Conservation (phyloP, 306 rosid genomes). For the Calophaca sinica region DNA sequence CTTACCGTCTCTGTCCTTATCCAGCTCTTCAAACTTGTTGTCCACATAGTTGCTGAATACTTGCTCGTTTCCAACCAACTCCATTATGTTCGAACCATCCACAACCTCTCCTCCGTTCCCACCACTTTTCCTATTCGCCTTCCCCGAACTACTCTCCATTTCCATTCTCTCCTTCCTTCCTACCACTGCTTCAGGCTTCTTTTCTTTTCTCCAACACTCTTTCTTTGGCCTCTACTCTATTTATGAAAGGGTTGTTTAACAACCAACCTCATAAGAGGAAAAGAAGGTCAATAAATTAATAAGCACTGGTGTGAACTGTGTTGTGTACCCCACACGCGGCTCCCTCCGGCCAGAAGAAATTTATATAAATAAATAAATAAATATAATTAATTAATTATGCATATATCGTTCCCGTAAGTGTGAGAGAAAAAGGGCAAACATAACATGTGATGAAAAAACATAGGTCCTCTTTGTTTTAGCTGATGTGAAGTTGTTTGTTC, state of each 20-base stretch:
- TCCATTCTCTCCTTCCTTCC: no score
- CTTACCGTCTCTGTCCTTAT: slow-evolving; percentile 82
- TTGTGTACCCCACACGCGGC: slow-evolving; percentile 46
- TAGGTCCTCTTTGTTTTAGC: slow-evolving; percentile 40
- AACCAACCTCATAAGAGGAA: no score
- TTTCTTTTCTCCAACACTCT: no score
- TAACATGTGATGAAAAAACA: slow-evolving; percentile 47
- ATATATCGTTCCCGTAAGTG: background rate
- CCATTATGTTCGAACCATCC: slow-evolving; percentile 94
- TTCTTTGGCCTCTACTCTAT: no score
- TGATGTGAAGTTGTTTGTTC: background rate
- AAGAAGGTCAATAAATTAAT: background rate
- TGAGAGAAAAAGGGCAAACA: slow-evolving; percentile 39
- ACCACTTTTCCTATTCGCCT: slow-evolving; percentile 48
- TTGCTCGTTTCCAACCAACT: slow-evolving; percentile 85
- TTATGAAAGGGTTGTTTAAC: no score
- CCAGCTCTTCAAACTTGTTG: slow-evolving; percentile 82
- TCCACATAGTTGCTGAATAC: slow-evolving; percentile 81
- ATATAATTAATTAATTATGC: background rate
- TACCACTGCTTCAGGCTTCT: no score
- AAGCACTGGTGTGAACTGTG: slow-evolving; percentile 38
- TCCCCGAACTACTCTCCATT: background rate
- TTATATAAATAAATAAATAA: background rate
- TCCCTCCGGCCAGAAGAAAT: background rate
- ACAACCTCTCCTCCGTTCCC: slow-evolving; percentile 63